phyloP scores from a whole-genome alignment of 345 rosid genomes.

The Eutrema japonicum region DNA sequence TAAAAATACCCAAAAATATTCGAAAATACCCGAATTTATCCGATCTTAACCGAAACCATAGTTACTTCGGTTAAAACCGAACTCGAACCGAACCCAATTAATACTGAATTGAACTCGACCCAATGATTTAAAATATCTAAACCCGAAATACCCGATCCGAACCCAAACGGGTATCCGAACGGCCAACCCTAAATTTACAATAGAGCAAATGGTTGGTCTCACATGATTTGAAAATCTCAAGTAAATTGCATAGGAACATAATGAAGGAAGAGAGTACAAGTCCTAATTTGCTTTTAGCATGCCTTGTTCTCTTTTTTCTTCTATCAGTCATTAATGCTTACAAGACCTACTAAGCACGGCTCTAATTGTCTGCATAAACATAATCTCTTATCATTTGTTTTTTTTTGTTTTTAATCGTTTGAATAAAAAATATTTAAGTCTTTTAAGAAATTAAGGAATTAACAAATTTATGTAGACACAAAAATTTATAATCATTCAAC shows the following conservation, averaged over 20 bases:
- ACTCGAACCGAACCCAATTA: no score
- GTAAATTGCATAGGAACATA: conserved; percentile 27
- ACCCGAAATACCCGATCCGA: no score
- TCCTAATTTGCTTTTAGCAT: conserved; percentile 36
- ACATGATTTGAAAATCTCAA: background rate
- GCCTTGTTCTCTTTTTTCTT: conserved; percentile 23
- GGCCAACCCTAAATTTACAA: background rate
- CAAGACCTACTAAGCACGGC: background rate
- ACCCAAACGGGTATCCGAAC: no score
- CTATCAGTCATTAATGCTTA: conserved; percentile 13
- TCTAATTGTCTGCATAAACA: conserved; percentile 34
- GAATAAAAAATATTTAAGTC: background rate
- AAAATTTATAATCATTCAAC: conserved; percentile 22
- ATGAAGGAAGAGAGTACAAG: conserved; percentile 33
- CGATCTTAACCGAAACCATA: no score
- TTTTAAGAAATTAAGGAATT: background rate
- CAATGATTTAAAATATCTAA: no score
- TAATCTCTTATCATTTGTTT: conserved; percentile 25
- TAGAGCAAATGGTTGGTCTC: conserved; percentile 13
- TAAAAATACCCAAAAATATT: no score
- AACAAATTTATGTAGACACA: background rate
- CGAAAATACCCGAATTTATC: no score
- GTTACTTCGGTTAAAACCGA: no score
- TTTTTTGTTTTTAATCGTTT: background rate
- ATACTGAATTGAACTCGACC: no score